phyloP scores from a whole-genome alignment of 23 red algal species.

The Chondrus crispus region DNA sequence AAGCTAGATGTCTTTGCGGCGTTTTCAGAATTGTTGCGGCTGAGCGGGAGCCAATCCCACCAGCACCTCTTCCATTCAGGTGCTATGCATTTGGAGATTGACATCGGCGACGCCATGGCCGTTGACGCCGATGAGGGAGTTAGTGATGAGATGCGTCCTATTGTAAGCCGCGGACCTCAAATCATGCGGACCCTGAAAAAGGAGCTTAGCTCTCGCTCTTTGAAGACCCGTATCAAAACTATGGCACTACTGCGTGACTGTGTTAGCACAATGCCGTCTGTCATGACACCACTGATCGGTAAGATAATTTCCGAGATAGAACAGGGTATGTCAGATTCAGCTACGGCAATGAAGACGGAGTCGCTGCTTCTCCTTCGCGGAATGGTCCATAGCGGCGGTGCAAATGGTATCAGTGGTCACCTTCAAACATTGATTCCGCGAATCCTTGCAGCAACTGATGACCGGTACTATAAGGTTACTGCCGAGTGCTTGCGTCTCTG shows the following conservation, averaged over 20 bases:
- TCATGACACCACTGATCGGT: slow-evolving; percentile 10
- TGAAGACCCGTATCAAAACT: slow-evolving; percentile 32
- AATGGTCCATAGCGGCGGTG: slow-evolving; percentile 44
- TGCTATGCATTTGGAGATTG: too few relatives aligned
- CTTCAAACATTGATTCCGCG: slow-evolving; percentile 29
- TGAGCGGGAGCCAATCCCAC: background rate
- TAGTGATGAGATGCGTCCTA: background rate
- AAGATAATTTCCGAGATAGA: slow-evolving; percentile 37
- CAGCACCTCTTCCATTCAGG: background rate
- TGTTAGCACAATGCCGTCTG: slow-evolving; percentile 19
- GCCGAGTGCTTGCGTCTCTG: slow-evolving; percentile 66
- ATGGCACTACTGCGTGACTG: slow-evolving; percentile 28
- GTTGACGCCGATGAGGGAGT: slow-evolving; percentile 23
- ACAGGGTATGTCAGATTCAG: slow-evolving; percentile 36
- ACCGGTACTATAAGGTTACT: slow-evolving; percentile 84
- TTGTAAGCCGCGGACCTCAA: background rate
- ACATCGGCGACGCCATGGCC: background rate
- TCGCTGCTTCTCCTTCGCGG: slow-evolving; percentile 42
- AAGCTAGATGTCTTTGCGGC: slow-evolving; percentile 70
- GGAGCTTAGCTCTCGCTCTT: slow-evolving; percentile 42
- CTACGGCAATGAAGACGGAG: slow-evolving; percentile 59
- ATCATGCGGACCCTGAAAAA: slow-evolving; percentile 28
- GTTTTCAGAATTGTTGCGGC: slow-evolving; percentile 42
- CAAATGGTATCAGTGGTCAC: slow-evolving; percentile 6
- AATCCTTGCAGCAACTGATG: slow-evolving; percentile 41